Base-by-base conservation (phyloP, 352 stramenopile species). In the Phytophthora rubi region DNA sequence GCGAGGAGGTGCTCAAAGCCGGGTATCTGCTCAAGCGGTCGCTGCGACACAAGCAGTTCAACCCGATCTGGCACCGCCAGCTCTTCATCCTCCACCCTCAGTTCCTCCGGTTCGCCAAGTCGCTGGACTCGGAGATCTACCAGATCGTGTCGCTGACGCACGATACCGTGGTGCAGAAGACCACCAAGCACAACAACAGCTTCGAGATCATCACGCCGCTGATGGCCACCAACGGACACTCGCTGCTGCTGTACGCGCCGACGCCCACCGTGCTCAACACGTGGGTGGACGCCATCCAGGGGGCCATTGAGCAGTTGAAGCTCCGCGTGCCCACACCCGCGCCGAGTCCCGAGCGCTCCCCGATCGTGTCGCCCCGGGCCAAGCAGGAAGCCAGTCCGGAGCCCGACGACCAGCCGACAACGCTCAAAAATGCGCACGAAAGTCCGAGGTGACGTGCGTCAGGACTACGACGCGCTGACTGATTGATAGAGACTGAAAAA, bases 11-110 rank as follows among this genome's bases (percentile, higher is more conserved):
- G 13, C 52, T 93, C 30, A 85, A 84, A 55, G 82, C 81, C 3
- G 83, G 89, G 1, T 96, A 89, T 56, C 55, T 95, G 62, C 85
- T 97, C 55, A 94, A 96, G 79, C 81, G 89, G n/a, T 94, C 91
- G 45, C 79, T 96, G 35, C 87, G 88, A 2, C 86, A 95, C 79
- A 95, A 95, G 77, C 84, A 92, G 62, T 93, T 90, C 76, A 90
- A 87, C 45, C 86, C 86, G 49, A 93, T 93, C 53, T 93, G 86
- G 84, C 81, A 91, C 53, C 81, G 84, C 0, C 81, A 85, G 32
- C 84, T 90, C 52, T 93, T 93, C 71, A 83, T 93, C 52, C 70
- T 93, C 21, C 84, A 93, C 55, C 73, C 81, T 13, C 79, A 89
- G 16, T 89, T 85, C 26, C 44, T 94, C 42, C 82, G 84, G n/a